These are phyloP conservation scores for Achaetomiella virescens DNA, from an alignment of 495 filamentous ascomycete genomes.

Conservation along the genomic window DNA sequence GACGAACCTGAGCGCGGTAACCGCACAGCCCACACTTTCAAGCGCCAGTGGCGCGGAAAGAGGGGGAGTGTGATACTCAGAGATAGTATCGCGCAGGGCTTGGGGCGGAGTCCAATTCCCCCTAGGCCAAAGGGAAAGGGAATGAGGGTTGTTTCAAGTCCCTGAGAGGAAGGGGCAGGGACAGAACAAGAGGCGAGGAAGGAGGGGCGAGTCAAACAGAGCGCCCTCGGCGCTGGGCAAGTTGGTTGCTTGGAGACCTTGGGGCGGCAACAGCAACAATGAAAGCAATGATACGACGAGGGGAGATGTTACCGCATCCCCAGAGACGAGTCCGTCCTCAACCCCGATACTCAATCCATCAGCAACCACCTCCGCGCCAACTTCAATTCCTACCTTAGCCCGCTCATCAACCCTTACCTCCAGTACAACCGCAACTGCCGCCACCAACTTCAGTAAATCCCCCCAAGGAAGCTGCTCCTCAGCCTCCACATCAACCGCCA, in stretches of 20 bases:
- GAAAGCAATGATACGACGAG: background rate
- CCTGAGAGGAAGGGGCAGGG: background rate
- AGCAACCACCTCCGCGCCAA: background rate
- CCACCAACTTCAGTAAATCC: conserved; percentile 1
- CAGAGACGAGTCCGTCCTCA: conserved; percentile 10
- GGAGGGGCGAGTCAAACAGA: background rate
- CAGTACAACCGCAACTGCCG: background rate
- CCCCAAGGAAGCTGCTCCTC: conserved; percentile 19
- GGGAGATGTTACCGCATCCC: background rate
- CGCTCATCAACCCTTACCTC: conserved; percentile 7
- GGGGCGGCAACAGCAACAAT: conserved; percentile 24
- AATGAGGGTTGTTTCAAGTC: conserved; percentile 19
- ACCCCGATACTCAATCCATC: conserved; percentile 9
- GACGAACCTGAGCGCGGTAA: conserved; percentile 36
- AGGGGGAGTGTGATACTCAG: conserved; percentile 34
- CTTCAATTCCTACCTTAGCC: conserved; percentile 5
- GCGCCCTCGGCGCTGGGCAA: conserved; percentile 30
- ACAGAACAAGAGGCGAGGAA: background rate
- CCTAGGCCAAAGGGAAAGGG: conserved; percentile 3
- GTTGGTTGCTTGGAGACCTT: conserved; percentile 44
- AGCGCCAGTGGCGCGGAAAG: conserved; percentile 27
- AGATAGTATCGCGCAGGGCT: conserved; percentile 31
- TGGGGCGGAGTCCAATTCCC: conserved; percentile 12
- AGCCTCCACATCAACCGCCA: background rate
- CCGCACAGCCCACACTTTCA: conserved; percentile 36